Evolutionary conservation across 176 grass and related monocot genomes (phyloP).

Genomic region (Aegilops speltoides): DNA sequence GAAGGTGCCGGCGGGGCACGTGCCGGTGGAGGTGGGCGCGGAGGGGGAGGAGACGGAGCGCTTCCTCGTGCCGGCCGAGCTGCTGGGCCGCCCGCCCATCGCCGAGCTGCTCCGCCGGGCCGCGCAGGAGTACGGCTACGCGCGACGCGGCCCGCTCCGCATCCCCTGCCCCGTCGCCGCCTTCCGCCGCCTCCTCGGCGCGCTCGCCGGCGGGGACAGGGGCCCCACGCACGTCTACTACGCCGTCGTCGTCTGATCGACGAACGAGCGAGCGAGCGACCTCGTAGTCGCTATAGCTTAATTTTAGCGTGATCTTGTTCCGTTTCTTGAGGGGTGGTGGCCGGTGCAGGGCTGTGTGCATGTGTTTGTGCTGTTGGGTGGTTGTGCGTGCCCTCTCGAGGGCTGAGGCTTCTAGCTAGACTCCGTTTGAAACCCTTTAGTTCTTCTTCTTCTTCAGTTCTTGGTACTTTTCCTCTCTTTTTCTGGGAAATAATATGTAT

Average conservation of each 20-base stretch:
- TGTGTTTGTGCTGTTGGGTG: not conserved
- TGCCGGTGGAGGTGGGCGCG: slow-evolving; percentile 76
- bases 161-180: slow-evolving; percentile 71
- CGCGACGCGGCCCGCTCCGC: slow-evolving; percentile 65
- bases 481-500: slow-evolving; percentile 37
- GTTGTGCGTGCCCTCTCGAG: not conserved
- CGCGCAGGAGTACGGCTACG: slow-evolving; percentile 92
- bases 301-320: not conserved
- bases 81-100: slow-evolving; percentile 71
- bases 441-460: not conserved
- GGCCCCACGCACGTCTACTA: slow-evolving; percentile 17
- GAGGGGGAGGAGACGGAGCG: slow-evolving; percentile 83
- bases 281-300: not conserved
- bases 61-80: slow-evolving; percentile 72
- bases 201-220: slow-evolving; percentile 19
- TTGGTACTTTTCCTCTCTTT: not conserved
- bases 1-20: slow-evolving; percentile 76
- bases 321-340: no score
- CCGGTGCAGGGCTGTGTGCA: not conserved
- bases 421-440: not conserved
- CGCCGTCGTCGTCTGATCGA: slow-evolving; percentile 34
- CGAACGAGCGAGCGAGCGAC: no score
- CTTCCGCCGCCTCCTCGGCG: slow-evolving; percentile 64
- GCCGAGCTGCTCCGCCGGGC: slow-evolving; percentile 66
- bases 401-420: slow-evolving; percentile 23